Evolutionary conservation across 2,329 filamentous ascomycete species (phyloP), one percentile per base, ranked within the genome.

Genomic region (Nectriaceae sp.): DNA sequence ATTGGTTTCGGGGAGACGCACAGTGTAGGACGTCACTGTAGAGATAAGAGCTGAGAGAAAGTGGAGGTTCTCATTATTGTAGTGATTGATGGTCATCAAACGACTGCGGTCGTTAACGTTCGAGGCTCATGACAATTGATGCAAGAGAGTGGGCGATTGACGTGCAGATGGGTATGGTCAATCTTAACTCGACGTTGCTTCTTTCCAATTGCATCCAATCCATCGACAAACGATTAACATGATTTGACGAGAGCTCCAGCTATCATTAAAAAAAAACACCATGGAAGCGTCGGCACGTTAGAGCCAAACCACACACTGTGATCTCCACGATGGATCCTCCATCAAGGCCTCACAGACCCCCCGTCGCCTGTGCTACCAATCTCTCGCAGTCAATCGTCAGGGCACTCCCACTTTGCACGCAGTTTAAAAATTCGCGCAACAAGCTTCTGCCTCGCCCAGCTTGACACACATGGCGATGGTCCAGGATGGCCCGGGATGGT

Each of bases 1-100:
- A 62, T 52, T 59, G 53, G 50, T 53, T 57, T 54, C 46, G 33
- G 33, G 6, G 33, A 16, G 33, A 36, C n/a, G 33, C 33, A 36
- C 33, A 16, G 33, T 36, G 33, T n/a, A 36, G 8, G 11, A n/a
- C n/a, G n/a, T 29, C 6, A 29, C 24, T 29, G 24, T 29, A 29
- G 13, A 29, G 24, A 29, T 29, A 29, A 29, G 24, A 29, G 24
- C n/a, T n/a, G n/a, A n/a, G n/a, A n/a, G n/a, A n/a, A n/a, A n/a
- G 24, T 29, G 24, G 24, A 29, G 24, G 13, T 29, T 6, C 13
- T 6, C 24, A 29, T 6, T 29, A 29, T 29, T 29, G 24, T 6
- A 29, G 24, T 29, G 6, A 29, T 29, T 29, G 24, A 29, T 6
- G n/a, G n/a, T n/a, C n/a, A n/a, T n/a, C n/a, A n/a, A n/a, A n/a